These are phyloP conservation scores for Hypocreales sp. DNA, from an alignment of 2,329 filamentous ascomycete genomes.

Conservation along the genomic window DNA sequence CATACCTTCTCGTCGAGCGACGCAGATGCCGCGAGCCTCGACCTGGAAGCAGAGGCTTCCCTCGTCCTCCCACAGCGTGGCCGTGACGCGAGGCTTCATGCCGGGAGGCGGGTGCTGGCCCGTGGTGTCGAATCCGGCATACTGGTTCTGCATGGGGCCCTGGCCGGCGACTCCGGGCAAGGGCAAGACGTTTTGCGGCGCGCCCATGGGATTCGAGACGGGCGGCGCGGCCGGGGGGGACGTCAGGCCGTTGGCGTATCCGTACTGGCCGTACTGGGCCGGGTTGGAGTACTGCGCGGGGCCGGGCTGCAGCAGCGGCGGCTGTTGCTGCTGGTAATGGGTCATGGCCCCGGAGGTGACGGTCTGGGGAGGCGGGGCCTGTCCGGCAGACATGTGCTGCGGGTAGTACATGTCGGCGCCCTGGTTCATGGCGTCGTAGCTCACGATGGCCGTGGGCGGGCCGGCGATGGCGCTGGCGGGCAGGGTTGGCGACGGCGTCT, in stretches of 20 bases:
- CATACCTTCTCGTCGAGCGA: conserved; percentile 80
- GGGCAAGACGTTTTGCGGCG: conserved; percentile 48
- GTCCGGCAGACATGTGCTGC: conserved; percentile 63
- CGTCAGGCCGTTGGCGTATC: conserved; percentile 60
- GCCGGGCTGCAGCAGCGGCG: conserved; percentile 57
- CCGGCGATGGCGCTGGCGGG: conserved; percentile 27
- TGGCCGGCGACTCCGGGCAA: conserved; percentile 44
- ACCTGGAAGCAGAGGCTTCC: conserved; percentile 96
- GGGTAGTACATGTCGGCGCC: conserved; percentile 76
- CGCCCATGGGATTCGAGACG: conserved; percentile 55
- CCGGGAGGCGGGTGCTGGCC: conserved; percentile 84
- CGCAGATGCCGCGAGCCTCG: conserved; percentile 89
- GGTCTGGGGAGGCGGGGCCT: conserved; percentile 59
- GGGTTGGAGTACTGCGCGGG: conserved; percentile 52
- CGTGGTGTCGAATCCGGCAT: conserved; percentile 59
- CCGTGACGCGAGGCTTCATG: conserved; percentile 92
- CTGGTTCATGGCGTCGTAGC: conserved; percentile 59
- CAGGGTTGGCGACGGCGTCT: conserved; percentile 62
- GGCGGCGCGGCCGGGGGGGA: conserved; percentile 60
- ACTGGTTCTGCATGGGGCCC: conserved; percentile 36
- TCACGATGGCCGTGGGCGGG: conserved; percentile 14
- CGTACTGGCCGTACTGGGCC: conserved; percentile 51
- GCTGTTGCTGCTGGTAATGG: conserved; percentile 69
- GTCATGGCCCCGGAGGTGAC: conserved; percentile 58
- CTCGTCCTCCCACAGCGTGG: conserved; percentile 96